Evolutionary conservation across 768 basidiomycete genomes (phyloP).

Genomic region (Jaapia argillacea): DNA sequence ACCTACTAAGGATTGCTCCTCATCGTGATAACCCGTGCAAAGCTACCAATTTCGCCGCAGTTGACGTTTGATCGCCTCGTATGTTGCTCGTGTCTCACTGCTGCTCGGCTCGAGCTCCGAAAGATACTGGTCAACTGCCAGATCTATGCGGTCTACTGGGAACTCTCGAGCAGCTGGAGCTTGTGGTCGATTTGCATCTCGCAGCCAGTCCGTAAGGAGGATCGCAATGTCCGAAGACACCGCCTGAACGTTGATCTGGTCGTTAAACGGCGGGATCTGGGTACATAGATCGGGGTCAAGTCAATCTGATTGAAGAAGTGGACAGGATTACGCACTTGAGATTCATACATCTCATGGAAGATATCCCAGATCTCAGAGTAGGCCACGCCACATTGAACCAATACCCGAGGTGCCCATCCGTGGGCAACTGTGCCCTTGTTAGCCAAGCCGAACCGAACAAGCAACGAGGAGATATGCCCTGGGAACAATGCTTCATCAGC

Average conservation of each 20-base stretch:
- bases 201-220: slow-evolving; percentile 72
- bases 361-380: slow-evolving; percentile 79
- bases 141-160: slow-evolving; percentile 70
- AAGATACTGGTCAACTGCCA: slow-evolving; percentile 65
- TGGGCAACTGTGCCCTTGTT: slow-evolving; percentile 46
- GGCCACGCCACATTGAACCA: slow-evolving; percentile 76
- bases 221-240: slow-evolving; percentile 77
- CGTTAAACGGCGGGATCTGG: slow-evolving; percentile 78
- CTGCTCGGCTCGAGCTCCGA: slow-evolving; percentile 55
- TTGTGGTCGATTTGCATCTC: slow-evolving; percentile 66
- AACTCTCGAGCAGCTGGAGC: slow-evolving; percentile 52
- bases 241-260: slow-evolving; percentile 67
- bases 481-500: slow-evolving; percentile 1
- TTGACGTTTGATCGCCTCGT: slow-evolving; percentile 64
- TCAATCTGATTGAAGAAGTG: slow-evolving; percentile 2
- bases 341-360: slow-evolving; percentile 80
- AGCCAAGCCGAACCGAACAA: slow-evolving; percentile 65
- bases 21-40: neutral
- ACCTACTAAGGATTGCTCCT: too few species aligned
- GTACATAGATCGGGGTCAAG: slow-evolving; percentile 5
- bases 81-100: slow-evolving; percentile 49
- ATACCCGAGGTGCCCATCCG: slow-evolving; percentile 77
- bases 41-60: slow-evolving; percentile 62
- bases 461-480: slow-evolving; percentile 63
- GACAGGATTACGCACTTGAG: slow-evolving; percentile 47